Evolutionary conservation across 306 rosid species (phyloP).

Genomic region (Dryas alaskensis): DNA sequence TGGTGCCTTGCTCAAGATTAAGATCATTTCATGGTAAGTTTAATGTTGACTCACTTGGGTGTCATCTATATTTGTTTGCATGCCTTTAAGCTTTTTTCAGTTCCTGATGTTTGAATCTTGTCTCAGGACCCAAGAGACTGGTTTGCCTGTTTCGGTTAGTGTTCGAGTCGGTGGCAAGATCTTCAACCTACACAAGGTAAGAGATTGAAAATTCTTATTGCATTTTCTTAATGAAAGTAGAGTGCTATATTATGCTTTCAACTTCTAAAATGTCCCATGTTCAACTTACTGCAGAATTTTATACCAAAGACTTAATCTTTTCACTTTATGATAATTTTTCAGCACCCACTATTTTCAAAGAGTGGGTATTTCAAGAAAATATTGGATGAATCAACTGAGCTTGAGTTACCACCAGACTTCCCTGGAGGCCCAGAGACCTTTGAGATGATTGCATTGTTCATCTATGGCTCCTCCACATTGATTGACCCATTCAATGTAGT

Average conservation of each 20-base stretch:
- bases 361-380: conserved; percentile 81
- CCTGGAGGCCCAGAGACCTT: conserved; percentile 87
- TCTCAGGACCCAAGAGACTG: conserved; percentile 86
- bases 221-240: conserved; percentile 2
- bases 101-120: conserved; percentile 20
- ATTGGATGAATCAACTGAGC: conserved; percentile 47
- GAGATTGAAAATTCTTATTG: neutral
- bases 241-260: neutral
- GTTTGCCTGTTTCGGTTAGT: conserved; percentile 66
- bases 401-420: conserved; percentile 66
- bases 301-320: neutral
- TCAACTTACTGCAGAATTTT: no score
- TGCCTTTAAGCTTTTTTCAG: conserved; percentile 9
- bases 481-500: conserved; percentile 79
- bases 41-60: neutral
- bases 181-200: conserved; percentile 74
- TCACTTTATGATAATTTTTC: conserved; percentile 9
- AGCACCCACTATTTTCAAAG: conserved; percentile 66
- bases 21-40: conserved; percentile 76
- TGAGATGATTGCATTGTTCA: conserved; percentile 69
- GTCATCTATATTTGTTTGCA: neutral
- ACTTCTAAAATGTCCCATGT: neutral
- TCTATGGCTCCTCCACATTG: conserved; percentile 71
- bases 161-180: conserved; percentile 57
- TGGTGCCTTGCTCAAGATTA: conserved; percentile 78